Evolutionary conservation across 352 stramenopile species (phyloP).

Genomic region (Phytopythium boreale): DNA sequence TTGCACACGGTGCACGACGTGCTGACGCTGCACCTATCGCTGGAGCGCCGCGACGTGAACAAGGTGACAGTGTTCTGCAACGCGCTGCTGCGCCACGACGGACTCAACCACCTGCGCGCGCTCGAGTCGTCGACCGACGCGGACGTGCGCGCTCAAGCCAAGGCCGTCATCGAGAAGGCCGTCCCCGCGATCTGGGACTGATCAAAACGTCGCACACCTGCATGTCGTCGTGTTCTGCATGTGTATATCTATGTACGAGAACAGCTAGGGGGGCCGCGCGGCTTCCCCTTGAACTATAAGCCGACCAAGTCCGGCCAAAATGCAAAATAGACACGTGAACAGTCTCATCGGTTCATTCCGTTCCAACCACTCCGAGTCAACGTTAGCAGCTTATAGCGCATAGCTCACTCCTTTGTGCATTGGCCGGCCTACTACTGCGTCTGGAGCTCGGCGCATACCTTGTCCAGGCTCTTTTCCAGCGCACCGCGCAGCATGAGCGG

Average conservation of each 20-base stretch:
- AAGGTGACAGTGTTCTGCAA: conserved; percentile 86
- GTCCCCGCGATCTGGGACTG: conserved; percentile 81
- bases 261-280: no score
- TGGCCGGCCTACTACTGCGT: no score
- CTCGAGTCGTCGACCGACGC: conserved; percentile 50
- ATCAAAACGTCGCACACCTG: no score
- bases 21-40: conserved; percentile 63
- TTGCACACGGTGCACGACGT: conserved; percentile 69
- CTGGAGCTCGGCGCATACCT: background rate
- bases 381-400: no score
- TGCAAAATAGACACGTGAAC: no score
- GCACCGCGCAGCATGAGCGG: conserved; percentile 28
- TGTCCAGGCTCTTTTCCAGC: conserved; percentile 26
- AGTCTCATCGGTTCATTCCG: no score
- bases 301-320: no score
- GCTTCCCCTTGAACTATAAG: no score
- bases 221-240: background rate
- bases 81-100: conserved; percentile 69
- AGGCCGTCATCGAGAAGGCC: conserved; percentile 79
- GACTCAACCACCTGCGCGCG: conserved; percentile 56
- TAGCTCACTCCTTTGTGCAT: no score
- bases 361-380: no score
- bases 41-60: conserved; percentile 70
- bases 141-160: conserved; percentile 56
- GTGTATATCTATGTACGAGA: background rate